Evolutionary conservation across 2,329 filamentous ascomycete species (phyloP), one percentile per base, ranked within the genome.

Genomic region (Trichoderma polysporum): DNA sequence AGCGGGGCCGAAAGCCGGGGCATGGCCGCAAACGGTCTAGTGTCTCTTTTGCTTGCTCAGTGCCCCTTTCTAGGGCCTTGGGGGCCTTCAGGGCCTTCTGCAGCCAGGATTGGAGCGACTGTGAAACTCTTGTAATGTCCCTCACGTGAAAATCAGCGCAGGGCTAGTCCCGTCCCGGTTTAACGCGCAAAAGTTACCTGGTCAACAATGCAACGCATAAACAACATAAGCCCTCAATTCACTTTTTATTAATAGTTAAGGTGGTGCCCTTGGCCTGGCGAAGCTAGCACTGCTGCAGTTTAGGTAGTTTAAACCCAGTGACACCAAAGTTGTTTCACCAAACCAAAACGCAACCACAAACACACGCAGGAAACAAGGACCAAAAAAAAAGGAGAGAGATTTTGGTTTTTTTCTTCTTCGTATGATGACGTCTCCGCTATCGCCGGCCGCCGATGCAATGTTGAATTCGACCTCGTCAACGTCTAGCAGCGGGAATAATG

Each of bases 341-440:
- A 19, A 56, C 22, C 19, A 15, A 56, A 56, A 39, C 53, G 53
- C 53, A 37, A 56, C 53, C 53, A 39, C 53, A 37, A 56, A 39
- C 31, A 31, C 33, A 25, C 31, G 15, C n/a, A 7, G 19, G 49
- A 37, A 47, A 61, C 22, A 22, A 45, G 37, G 45, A 60, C 47
- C 25, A 17, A 60, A 60, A 22, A 9, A 22, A 25, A 29, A 35
- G 33, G 22, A 39, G 13, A 17, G 13, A 35, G 13, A 7, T 3
- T 53, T 54, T 45, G 17, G 7, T 49, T 31, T 53, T 59, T 3
- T 54, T 45, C 22, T 25, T n/a, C 60, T 31, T 47, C 62, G 41
- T 68, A 72, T 52, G 66, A 81, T 80, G 79, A 76, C 79, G 70
- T 77, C 77, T 72, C 80, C 81, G 58, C 73, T 83, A 68, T 79